Evolutionary conservation across 2,329 filamentous ascomycete species (phyloP), one percentile per base, ranked within the genome.

Genomic region (Piedraia hortae): DNA sequence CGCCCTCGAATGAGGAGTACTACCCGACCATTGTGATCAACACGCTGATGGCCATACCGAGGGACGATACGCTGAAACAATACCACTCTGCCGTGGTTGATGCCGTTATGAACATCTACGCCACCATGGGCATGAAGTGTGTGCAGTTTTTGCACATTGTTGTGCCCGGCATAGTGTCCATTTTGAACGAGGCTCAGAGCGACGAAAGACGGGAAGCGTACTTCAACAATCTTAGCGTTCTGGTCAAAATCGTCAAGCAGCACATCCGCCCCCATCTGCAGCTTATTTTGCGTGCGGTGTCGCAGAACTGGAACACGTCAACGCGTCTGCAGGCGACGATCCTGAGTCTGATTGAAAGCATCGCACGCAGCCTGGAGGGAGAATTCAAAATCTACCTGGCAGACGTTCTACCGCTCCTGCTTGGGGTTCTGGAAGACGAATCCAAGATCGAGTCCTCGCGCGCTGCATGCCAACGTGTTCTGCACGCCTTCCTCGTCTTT

Each of bases 11-110:
- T 38, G 90, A 97, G 39, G 85, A 97, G 37, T 97, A 97, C 45
- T 97, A 90, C 39, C 85, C 85, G 1, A 97, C 85, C 0, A 78
- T 97, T 10, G 85, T 91, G 20, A 91, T 97, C 41, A 90, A 90
- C 37, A 88, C 85, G 2, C 58, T 97, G 6, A 65, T 97, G 37
- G 70, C 78, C 25, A 80, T 97, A 32, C 50, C 97, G 16, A 88
- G 82, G 37, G 85, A 97, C 34, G 66, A 68, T 12, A 93, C 85
- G 0, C 54, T 97, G 4, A 63, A 70, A 7, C 74, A 88, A 37
- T 82, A 90, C 36, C 88, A 97, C 38, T 82, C 78, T 3, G 66
- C 71, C 6, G 82, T 93, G 8, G 85, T 97, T 22, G 85, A 93
- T 43, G 85, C 85, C 4, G 88, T 97, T 35, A 93, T 97, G 67